Conservation (phyloP, 306 rosid species). For the Fragaria ananassa region DNA sequence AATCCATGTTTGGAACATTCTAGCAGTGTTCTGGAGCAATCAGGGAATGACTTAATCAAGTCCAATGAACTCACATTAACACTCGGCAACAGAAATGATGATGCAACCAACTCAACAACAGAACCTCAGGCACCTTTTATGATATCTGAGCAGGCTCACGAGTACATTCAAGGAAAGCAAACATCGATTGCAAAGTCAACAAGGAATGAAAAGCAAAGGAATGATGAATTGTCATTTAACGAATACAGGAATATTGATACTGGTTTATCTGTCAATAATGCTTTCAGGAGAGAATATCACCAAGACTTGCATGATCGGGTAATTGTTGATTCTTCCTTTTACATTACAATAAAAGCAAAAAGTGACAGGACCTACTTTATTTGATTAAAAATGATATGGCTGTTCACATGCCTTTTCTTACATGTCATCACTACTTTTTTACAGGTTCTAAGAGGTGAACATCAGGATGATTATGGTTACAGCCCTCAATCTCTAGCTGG, state of each 20-base stretch:
- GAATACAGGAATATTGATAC: conserved; percentile 27
- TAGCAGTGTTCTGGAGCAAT: conserved; percentile 23
- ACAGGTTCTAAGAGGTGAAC: conserved; percentile 29
- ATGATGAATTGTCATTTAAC: conserved; percentile 24
- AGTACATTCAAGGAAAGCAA: conserved; percentile 19
- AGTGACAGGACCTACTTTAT: background rate
- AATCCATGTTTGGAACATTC: conserved; percentile 26
- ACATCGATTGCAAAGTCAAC: conserved; percentile 17
- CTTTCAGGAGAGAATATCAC: conserved; percentile 19
- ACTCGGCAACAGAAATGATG: conserved; percentile 24
- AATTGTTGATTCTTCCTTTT: background rate
- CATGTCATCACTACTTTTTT: conserved; percentile 20
- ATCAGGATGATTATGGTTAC: conserved; percentile 26
- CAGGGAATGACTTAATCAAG: conserved; percentile 14
- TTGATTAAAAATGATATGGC: conserved; percentile 12
- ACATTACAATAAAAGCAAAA: background rate
- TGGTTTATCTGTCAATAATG: conserved; percentile 5
- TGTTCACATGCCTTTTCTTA: conserved; percentile 9
- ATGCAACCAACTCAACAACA: conserved; percentile 8
- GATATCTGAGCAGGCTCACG: conserved; percentile 5
- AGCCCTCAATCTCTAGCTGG: conserved; percentile 25
- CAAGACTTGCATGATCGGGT: conserved; percentile 45
- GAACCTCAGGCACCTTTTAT: conserved; percentile 4
- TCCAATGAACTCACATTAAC: conserved; percentile 23
- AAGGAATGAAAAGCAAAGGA: conserved; percentile 26